Evolutionary conservation across 805 yeast genomes (phyloP), one percentile per base, ranked within the genome.

Genomic region (Starmerella sp.): DNA sequence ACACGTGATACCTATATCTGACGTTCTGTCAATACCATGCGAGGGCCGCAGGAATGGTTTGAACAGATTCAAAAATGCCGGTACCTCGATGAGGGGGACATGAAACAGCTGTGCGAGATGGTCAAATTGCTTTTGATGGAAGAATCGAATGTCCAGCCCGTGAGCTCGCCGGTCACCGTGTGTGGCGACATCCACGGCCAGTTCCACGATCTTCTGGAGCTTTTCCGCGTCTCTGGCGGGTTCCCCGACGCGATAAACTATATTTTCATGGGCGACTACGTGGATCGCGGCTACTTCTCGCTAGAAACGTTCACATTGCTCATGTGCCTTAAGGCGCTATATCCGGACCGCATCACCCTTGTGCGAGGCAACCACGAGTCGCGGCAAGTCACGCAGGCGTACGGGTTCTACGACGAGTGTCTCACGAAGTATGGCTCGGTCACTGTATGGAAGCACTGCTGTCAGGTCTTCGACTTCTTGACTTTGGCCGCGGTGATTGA

Each of bases 311-410:
- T 91, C 71, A 91, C 97, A 5, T 73, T 93, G 59, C 75, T 91
- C 63, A 89, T 91, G 97, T 89, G 91, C 60, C 75, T 91, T 55
- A 91, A 91, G 69, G 96, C 89, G 17, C 84, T 86, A 58, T 86
- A 82, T 64, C 95, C 97, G 44, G 77, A 80, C 56, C 76, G 88
- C 63, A 80, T 93, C 58, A 93, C 97, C 0, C 75, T 91, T 53
- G 97, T 91, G 13, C 77, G 98, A 64, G 98, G 98, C n/a, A 91
- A 91, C 70, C 98, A 91, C 72, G 98, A 91, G 71, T 82, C 93
- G 5, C 77, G 98, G 63, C 98, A 93, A 67, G 93, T 93, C 67
- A 91, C 98, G n/a, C 97, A 91, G 73, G 97, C 90, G 38, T 91
- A 91, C 71, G 98, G 98, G 5, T 91, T 91, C 71, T 91, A 93